phyloP scores from a whole-genome alignment of 805 yeast species.

The Wickerhamiella alocasiicola region DNA sequence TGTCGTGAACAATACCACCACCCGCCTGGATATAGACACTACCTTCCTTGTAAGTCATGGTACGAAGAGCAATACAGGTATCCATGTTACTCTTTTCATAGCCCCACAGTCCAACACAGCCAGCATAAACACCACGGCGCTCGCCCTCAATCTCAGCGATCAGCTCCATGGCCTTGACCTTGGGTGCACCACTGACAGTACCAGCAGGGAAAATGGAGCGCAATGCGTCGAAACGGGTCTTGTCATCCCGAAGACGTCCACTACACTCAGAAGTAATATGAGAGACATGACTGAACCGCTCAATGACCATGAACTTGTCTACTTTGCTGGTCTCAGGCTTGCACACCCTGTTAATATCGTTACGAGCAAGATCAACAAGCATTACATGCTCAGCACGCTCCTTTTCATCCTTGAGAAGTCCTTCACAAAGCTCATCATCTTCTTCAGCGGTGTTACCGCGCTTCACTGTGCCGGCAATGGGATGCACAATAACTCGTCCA shows the following conservation, averaged over 20 bases:
- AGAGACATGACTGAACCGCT: constrained; percentile 93
- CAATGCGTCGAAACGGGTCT: constrained; percentile 91
- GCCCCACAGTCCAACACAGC: constrained; percentile 98
- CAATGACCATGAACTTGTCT: constrained; percentile 78
- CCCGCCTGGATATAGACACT: constrained; percentile 94
- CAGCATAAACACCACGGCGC: constrained; percentile 94
- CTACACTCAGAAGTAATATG: constrained; percentile 91
- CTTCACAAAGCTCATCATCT: constrained; percentile 71
- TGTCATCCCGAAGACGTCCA: constrained; percentile 72
- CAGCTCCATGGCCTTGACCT: constrained; percentile 91
- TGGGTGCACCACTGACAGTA: constrained; percentile 97
- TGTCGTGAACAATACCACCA: constrained; percentile 94
- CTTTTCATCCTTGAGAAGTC: constrained; percentile 61
- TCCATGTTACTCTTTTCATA: constrained; percentile 93
- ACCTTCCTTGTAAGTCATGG: constrained; percentile 90
- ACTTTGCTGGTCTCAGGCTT: constrained; percentile 73
- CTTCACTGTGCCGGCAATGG: constrained; percentile 92
- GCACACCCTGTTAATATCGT: constrained; percentile 92
- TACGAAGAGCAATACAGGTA: constrained; percentile 93
- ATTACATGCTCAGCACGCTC: constrained; percentile 98
- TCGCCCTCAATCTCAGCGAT: constrained; percentile 83
- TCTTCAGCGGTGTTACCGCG: constrained; percentile 88
- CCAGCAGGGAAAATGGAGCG: constrained; percentile 99
- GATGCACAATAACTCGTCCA: constrained; percentile 79
- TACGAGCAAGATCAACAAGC: constrained; percentile 96